Base-by-base conservation (phyloP, 805 yeast species). In the Middelhovenomyces tepae region DNA sequence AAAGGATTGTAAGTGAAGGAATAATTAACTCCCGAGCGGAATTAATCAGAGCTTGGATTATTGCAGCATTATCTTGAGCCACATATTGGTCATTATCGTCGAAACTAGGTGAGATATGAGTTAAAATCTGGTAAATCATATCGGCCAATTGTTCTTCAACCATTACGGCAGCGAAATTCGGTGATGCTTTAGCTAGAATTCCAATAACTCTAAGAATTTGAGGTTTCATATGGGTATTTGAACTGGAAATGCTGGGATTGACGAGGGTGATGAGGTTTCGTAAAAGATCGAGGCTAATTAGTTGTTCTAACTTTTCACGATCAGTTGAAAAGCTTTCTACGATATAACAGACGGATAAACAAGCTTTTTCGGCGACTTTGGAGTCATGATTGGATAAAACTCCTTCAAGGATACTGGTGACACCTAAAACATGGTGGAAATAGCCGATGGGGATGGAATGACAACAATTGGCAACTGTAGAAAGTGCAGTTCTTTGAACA, bases 401-500 rank as follows among this genome's bases (percentile, higher is more conserved):
- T 67, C 17, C 63, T 22, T 77, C 71, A 18, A 86, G 59, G 7
- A 62, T 62, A 4, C 75, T 78, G 44, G 82, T 73, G 2, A 77
- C 68, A 24, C 69, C 76, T 34, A 67, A 60, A 6, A 83, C 59
- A 29, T 62, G 59, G n/a, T 34, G 30, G 16, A 47, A 35, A 9
- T 38, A 32, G 19, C 37, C 31, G 4, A 27, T 27, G 2, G 39
- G 24, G 27, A 42, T 19, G 30, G 33, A 3, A 23, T 32, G 6
- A 35, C 40, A 21, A 34, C 50, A 31, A 41, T 40, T 37, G 28
- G 56, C 43, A 28, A 47, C 43, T 30, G 45, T 79, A 1, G 65
- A 59, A 22, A 86, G 58, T 10, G 93, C 84, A 42, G 85, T 80
- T 35, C 93, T 63, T 54, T 89, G 97, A 1, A 94, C 82, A 57